Conservation (phyloP, 352 stramenopile species). For the Saprolegnia parasitica region DNA sequence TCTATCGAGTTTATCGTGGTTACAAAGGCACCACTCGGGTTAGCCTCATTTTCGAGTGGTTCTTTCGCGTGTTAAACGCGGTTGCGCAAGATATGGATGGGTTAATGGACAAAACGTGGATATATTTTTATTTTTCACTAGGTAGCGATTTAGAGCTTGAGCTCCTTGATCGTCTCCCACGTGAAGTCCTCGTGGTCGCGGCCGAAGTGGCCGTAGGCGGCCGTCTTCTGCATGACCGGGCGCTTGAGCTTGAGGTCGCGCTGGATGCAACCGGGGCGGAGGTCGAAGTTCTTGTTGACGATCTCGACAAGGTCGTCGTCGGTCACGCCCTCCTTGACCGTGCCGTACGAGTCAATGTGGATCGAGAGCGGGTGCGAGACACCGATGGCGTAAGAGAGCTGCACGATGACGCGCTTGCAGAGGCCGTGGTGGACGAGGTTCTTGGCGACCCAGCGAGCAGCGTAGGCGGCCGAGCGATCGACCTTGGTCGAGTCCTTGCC, state of each 20-base stretch:
- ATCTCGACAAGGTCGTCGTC: constrained; percentile 96
- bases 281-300: constrained; percentile 99
- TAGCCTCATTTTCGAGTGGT: neutral
- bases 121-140: constrained; percentile 21
- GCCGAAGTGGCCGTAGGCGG: constrained; percentile 99
- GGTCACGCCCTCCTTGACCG: constrained; percentile 91
- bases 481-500: constrained; percentile 99
- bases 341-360: constrained; percentile 98
- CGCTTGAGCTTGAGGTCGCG: constrained; percentile 96
- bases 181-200: constrained; percentile 98
- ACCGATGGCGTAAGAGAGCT: constrained; percentile 99
- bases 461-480: constrained; percentile 97
- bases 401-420: constrained; percentile 92
- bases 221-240: constrained; percentile 98
- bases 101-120: constrained; percentile 7
- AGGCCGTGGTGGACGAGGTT: constrained; percentile 95
- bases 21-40: too few relatives aligned
- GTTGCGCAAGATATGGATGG: too few relatives aligned
- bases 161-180: constrained; percentile 97
- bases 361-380: constrained; percentile 96
- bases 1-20: too few relatives aligned
- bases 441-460: constrained; percentile 98
- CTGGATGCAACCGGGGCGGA: constrained; percentile 97
- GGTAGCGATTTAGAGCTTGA: constrained; percentile 50
- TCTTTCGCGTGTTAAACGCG: neutral